Conservation (phyloP, 1,284 basidiomycete species). For the Cronartium ribicola region DNA sequence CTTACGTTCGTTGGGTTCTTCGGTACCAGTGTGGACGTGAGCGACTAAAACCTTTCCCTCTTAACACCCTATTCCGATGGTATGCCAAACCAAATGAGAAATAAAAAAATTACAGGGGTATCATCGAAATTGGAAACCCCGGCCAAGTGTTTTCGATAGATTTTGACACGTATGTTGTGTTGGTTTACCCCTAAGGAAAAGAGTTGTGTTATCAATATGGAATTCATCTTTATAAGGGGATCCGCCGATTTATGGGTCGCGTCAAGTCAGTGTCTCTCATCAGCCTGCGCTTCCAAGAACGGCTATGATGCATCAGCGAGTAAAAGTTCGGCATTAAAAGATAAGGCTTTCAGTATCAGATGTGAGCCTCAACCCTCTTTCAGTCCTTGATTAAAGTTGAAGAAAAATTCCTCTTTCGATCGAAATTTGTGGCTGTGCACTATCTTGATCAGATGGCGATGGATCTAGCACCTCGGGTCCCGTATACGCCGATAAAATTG, state of each 20-base stretch:
- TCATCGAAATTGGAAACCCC: conserved; percentile 27
- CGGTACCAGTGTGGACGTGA: conserved; percentile 33
- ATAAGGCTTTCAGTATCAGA: conserved; percentile 10
- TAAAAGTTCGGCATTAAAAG: not conserved
- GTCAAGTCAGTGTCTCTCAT: conserved; percentile 13
- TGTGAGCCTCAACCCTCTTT: conserved; percentile 2
- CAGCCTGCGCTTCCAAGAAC: conserved; percentile 27
- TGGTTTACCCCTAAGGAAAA: not conserved
- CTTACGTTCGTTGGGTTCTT: not conserved
- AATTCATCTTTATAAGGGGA: not conserved
- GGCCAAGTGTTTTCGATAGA: conserved; percentile 32
- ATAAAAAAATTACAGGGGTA: conserved; percentile 14
- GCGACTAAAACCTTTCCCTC: not conserved
- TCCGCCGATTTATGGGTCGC: conserved; percentile 36
- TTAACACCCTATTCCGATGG: not conserved
- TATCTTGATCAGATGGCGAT: conserved; percentile 19
- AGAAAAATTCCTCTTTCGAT: not conserved
- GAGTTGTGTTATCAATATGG: too few relatives aligned
- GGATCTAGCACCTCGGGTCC: conserved; percentile 34
- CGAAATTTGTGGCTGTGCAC: not conserved
- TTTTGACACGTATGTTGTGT: conserved; percentile 32
- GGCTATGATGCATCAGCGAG: conserved; percentile 21
- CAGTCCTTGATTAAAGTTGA: too few relatives aligned
- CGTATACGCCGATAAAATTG: conserved; percentile 8
- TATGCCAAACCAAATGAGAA: not conserved